Percentiles rank a stretch among this genome's conserved stretches.
phyloP scores from a whole-genome alignment of 805 yeast species.

The Kuraishia ogatae region DNA sequence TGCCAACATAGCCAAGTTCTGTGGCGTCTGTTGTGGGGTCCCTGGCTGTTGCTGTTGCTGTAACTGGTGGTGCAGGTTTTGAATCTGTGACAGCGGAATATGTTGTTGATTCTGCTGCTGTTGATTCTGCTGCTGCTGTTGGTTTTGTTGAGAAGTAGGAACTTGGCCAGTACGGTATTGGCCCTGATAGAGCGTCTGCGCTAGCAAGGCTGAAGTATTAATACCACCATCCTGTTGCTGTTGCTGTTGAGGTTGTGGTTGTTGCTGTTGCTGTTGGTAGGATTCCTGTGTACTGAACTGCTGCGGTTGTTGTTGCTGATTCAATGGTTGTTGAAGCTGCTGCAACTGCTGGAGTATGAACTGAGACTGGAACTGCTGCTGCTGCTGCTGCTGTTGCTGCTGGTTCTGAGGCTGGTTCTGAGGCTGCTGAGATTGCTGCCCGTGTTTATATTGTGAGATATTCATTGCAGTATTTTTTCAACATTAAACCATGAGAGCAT shows the following conservation, averaged over 20 bases:
- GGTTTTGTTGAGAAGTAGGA: conserved; percentile 18
- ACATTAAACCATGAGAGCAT: not conserved
- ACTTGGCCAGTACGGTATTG: conserved; percentile 26
- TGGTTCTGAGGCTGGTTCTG: conserved; percentile 13
- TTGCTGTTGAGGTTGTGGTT: conserved; percentile 10
- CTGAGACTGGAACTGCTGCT: conserved; percentile 1
- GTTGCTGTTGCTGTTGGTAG: conserved; percentile 9
- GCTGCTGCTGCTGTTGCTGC: conserved; percentile 6
- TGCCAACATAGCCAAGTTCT: conserved; percentile 8
- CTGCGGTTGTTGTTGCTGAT: conserved; percentile 9
- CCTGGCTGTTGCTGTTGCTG: conserved; percentile 6
- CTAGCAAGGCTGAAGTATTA: conserved; percentile 26
- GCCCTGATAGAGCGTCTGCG: conserved; percentile 32
- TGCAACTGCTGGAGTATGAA: conserved; percentile 5
- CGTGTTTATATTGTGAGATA: not conserved
- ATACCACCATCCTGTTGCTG: conserved; percentile 15
- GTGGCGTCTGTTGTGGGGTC: conserved; percentile 13
- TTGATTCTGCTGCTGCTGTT: conserved; percentile 17
- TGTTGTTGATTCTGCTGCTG: conserved; percentile 10
- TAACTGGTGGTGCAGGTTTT: conserved; percentile 15
- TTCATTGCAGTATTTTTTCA: not conserved
- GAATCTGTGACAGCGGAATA: conserved; percentile 11
- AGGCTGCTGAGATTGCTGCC: conserved; percentile 7
- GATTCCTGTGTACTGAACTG: conserved; percentile 1
- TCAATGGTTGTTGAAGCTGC: conserved; percentile 7